Base-by-base conservation (phyloP, 257 asterid species). In the Perilla frutescens region DNA sequence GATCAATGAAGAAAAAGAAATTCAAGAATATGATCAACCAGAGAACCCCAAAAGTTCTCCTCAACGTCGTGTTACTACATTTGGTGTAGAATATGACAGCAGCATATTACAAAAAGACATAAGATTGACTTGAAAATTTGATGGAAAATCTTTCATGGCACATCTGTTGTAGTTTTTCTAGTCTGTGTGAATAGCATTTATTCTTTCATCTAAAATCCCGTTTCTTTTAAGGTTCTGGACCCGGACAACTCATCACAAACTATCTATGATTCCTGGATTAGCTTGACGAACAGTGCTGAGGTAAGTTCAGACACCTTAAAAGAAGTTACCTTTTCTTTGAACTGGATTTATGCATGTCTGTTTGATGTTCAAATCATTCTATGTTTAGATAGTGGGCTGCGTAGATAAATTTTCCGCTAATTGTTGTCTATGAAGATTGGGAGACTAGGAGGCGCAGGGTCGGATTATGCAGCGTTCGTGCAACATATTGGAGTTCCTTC, bases 241-340 rank as follows among this genome's bases (percentile, higher is more conserved):
- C 98, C 98, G 2, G 93, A 90, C 80, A 92, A 89, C 87, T 75
- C 95, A 44, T 89, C 93, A 41, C 98, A 89, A 74, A 84, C 98
- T 34, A 77, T 92, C 45, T 90, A 90, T 20, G 90, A 90, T 71
- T 92, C 98, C 12, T 92, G 96, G 97, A 75, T 76, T 61, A 68
- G 79, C 81, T 82, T 89, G 68, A 79, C 79, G 56, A 76, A 82
- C 26, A 51, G 65, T 71, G 77, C 89, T 0, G 31, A 15, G 90
- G 96, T 87, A 71, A 84, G 87, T 64, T 55, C 62, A 1, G 49
- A 39, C 62, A 32, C 62, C 69, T 49, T 41, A 43, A 66, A 44
- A 26, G 57, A 68, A 43, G 61, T 12, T 58, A 34, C 37, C 70
- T 39, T 56, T 26, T 29, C 0, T 41, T 39, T 54, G 60, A 40